Evolutionary conservation across 2,329 filamentous ascomycete species (phyloP).

Genomic region (Fusarium sp.): DNA sequence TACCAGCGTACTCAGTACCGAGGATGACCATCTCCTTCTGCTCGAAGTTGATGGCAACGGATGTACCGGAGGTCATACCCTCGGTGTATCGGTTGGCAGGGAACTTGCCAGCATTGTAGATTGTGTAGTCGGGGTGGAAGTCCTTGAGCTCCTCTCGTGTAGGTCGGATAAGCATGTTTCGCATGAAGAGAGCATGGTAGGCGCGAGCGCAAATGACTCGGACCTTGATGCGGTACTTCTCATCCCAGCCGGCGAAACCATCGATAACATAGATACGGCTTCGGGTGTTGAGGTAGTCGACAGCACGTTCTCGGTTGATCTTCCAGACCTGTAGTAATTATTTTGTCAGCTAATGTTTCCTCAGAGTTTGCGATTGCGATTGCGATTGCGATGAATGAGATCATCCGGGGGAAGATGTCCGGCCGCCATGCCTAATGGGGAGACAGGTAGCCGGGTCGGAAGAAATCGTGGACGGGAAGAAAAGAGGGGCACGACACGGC

Average conservation of each 20-base stretch:
- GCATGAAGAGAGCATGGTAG: slow-evolving; percentile 99
- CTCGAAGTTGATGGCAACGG: slow-evolving; percentile 97
- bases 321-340: slow-evolving; percentile 83
- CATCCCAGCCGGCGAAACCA: slow-evolving; percentile 97
- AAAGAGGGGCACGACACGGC: slow-evolving; percentile 38
- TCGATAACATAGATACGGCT: slow-evolving; percentile 99
- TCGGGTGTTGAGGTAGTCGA: slow-evolving; percentile 99
- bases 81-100: slow-evolving; percentile 97
- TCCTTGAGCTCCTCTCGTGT: slow-evolving; percentile 89
- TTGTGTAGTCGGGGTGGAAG: slow-evolving; percentile 99
- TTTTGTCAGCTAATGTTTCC: slow-evolving; percentile 40
- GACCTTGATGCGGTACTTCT: slow-evolving; percentile 97
- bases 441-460: slow-evolving; percentile 32
- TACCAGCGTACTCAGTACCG: slow-evolving; percentile 95
- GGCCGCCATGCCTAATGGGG: slow-evolving; percentile 26
- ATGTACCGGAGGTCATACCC: slow-evolving; percentile 98
- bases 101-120: slow-evolving; percentile 99
- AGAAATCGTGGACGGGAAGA: slow-evolving; percentile 40
- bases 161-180: slow-evolving; percentile 99
- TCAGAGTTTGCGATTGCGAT: background rate
- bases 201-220: slow-evolving; percentile 98
- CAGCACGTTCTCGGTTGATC: slow-evolving; percentile 98
- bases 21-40: slow-evolving; percentile 99
- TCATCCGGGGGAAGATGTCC: slow-evolving; percentile 6
- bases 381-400: background rate